phyloP scores from a whole-genome alignment of 106 monocot genomes.

The Platanthera guangdongensis region DNA sequence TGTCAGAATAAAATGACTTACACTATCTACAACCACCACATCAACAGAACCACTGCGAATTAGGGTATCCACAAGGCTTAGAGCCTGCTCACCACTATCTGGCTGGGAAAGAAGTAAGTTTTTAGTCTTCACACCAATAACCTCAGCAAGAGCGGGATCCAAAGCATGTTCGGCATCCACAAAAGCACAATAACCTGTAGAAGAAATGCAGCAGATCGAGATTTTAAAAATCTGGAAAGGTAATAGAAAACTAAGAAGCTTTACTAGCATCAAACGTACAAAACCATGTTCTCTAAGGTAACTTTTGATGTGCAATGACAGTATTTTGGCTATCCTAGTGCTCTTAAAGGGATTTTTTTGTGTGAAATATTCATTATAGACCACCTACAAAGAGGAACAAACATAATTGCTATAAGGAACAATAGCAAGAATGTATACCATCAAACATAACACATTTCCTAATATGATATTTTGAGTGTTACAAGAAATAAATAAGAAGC shows the following conservation, averaged over 20 bases:
- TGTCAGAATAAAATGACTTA: constrained; percentile 30
- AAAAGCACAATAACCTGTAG: constrained; percentile 91
- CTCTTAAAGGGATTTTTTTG: too few relatives aligned
- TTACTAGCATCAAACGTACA: neutral
- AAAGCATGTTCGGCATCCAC: constrained; percentile 99
- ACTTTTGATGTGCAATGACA: too few relatives aligned
- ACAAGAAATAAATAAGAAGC: too few relatives aligned
- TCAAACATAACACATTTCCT: too few relatives aligned
- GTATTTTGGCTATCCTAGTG: too few relatives aligned
- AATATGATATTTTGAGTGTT: too few relatives aligned
- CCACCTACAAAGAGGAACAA: too few relatives aligned
- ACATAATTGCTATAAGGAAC: too few relatives aligned
- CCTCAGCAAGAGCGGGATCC: constrained; percentile 82
- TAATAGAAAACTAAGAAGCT: neutral
- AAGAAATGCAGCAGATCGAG: constrained; percentile 9
- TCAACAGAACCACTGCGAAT: constrained; percentile 97
- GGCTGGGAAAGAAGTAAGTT: constrained; percentile 94
- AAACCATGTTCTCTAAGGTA: neutral
- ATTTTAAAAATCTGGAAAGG: neutral
- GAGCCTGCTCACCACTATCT: constrained; percentile 95
- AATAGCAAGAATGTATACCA: too few relatives aligned
- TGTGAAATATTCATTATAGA: too few relatives aligned
- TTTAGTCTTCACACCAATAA: constrained; percentile 87
- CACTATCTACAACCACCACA: constrained; percentile 99
- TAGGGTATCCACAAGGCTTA: constrained; percentile 93